A percentile compares a stretch with the other conserved stretches of the same genome.
These are phyloP conservation scores for Volutella citrinella DNA, from an alignment of 2,329 filamentous ascomycete species.

Conservation along the genomic window DNA sequence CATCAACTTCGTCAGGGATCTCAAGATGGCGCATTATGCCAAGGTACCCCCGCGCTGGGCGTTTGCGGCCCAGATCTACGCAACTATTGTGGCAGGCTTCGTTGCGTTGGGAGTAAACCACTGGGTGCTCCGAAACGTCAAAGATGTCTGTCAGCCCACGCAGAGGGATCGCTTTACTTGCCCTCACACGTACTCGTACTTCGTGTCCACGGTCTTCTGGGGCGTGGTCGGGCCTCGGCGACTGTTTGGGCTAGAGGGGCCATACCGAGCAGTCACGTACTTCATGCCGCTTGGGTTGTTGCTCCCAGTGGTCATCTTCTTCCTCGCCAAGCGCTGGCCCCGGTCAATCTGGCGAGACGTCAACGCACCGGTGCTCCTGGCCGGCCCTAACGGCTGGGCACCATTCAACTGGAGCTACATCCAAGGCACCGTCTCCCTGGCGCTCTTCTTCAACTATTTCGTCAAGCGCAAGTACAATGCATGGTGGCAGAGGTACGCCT, in stretches of 20 bases:
- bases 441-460: slow-evolving; percentile 24
- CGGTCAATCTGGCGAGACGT: slow-evolving; percentile 18
- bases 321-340: slow-evolving; percentile 16
- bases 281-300: slow-evolving; percentile 15
- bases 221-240: slow-evolving; percentile 64
- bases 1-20: slow-evolving; percentile 55
- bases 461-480: slow-evolving; percentile 20
- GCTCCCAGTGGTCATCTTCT: slow-evolving; percentile 18
- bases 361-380: slow-evolving; percentile 21
- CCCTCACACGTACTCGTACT: slow-evolving; percentile 48
- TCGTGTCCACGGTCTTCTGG: slow-evolving; percentile 64
- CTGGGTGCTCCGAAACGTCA: slow-evolving; percentile 55
- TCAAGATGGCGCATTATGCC: slow-evolving; percentile 64
- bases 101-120: slow-evolving; percentile 59
- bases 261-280: slow-evolving; percentile 18
- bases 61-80: slow-evolving; percentile 52
- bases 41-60: slow-evolving; percentile 52
- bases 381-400: slow-evolving; percentile 22
- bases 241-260: slow-evolving; percentile 45
- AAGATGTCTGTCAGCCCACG: slow-evolving; percentile 50
- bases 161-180: slow-evolving; percentile 52
- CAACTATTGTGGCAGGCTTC: slow-evolving; percentile 51
- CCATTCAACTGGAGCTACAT: slow-evolving; percentile 27
- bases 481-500: slow-evolving; percentile 29
- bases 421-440: slow-evolving; percentile 19